Evolutionary conservation across 1,284 basidiomycete genomes (phyloP), one percentile per base, ranked within the genome.

Genomic region (Kwoniella shivajii): DNA sequence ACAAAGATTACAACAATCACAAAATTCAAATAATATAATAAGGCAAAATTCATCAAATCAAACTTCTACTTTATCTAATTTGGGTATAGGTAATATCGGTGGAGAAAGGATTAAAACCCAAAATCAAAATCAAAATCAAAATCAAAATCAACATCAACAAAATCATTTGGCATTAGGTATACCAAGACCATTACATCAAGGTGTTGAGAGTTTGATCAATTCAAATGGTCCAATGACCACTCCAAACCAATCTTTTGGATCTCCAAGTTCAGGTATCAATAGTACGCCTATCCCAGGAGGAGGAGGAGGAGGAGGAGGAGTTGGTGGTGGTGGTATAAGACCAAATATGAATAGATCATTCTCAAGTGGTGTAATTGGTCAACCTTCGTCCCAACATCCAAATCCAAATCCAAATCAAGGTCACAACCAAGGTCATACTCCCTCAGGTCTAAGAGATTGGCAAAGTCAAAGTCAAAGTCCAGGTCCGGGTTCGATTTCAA

Each of bases 1-100:
- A 11, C 66, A 72, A 52, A 60, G 68, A 0, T 57, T 71, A n/a
- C 69, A 71, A 24, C 67, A 69, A 54, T 50, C 60, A 7, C 59
- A 64, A 52, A 26, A 63, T 53, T 57, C 63, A 54, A 37, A 42
- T 22, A 48, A 57, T 18, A 18, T 48, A 2, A 38, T 49, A n/a
- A 46, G 61, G 22, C 58, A 60, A 53, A 10, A 36, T 6, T 60
- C 58, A 27, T 36, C 42, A 9, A 29, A 33, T 7, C 26, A 37
- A 1, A 30, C 34, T 14, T 45, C 44, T n/a, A 38, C 47, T 13
- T 42, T 54, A 16, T 39, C 33, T 20, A 34, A 39, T 18, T 39
- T 57, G 11, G 38, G 18, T 10, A 43, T 50, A 11, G 50, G 46
- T 7, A 20, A 18, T 14, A 18, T n/a, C n/a, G n/a, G n/a, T n/a